Evolutionary conservation across 257 asterid genomes (phyloP).

Genomic region (Fraxinus cuspidata): DNA sequence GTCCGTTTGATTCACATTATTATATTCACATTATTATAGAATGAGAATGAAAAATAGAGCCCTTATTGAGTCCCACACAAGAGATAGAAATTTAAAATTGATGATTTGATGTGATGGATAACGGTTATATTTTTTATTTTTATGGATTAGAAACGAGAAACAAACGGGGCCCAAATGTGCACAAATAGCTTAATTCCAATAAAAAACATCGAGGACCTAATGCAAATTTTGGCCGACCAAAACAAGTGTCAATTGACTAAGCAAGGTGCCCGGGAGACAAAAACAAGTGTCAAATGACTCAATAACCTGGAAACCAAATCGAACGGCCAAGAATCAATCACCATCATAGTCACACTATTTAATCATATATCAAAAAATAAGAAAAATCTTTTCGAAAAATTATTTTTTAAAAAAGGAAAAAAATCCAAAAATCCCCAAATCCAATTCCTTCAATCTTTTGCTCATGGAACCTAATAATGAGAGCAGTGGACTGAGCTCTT

Average conservation of each 20-base stretch:
- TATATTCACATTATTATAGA: too few relatives aligned
- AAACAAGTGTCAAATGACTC: neutral
- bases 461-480: conserved; percentile 59
- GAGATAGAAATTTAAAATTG: too few relatives aligned
- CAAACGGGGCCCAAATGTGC: too few relatives aligned
- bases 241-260: conserved; percentile 1
- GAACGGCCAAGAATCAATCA: neutral
- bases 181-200: too few relatives aligned
- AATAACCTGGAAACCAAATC: neutral
- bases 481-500: conserved; percentile 53
- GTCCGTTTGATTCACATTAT: too few relatives aligned
- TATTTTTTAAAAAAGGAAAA: neutral
- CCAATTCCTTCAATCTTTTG: neutral
- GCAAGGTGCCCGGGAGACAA: neutral
- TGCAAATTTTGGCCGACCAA: neutral
- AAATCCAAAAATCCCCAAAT: neutral
- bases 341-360: neutral
- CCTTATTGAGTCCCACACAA: too few relatives aligned
- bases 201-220: neutral
- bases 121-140: too few relatives aligned
- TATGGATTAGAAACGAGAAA: too few relatives aligned
- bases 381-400: neutral
- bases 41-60: too few relatives aligned
- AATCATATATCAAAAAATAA: neutral
- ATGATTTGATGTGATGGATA: too few relatives aligned